phyloP scores from a whole-genome alignment of 1,139 yeast species.

The Magnusiomyces paraingens region DNA sequence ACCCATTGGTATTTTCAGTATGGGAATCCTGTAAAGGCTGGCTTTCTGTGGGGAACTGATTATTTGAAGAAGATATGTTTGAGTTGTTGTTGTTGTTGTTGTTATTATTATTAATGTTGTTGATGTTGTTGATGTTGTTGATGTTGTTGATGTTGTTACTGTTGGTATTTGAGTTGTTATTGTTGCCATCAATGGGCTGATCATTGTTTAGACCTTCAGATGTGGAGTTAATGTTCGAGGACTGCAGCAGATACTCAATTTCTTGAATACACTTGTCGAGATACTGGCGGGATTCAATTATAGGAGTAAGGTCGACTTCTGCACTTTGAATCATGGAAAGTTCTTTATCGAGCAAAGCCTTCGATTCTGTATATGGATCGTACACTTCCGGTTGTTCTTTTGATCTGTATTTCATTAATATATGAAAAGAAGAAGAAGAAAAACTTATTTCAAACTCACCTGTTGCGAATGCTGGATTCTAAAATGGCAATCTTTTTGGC shows the following conservation, averaged over 20 bases:
- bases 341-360: constrained; percentile 9
- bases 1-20: not conserved
- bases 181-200: constrained; percentile 4
- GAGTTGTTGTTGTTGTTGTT: constrained; percentile 1
- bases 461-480: constrained; percentile 18
- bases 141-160: not conserved
- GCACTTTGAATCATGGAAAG: constrained; percentile 9
- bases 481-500: constrained; percentile 27
- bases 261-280: constrained; percentile 34
- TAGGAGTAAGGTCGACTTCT: constrained; percentile 25
- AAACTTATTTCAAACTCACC: constrained; percentile 5
- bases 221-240: constrained; percentile 18
- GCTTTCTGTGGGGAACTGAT: not conserved
- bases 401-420: not conserved
- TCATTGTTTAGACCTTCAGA: not conserved
- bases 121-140: constrained; percentile 5
- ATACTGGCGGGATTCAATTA: constrained; percentile 30
- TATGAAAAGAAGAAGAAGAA: not conserved
- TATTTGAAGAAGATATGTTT: not conserved
- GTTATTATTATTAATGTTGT: constrained; percentile 14
- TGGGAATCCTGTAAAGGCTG: not conserved
- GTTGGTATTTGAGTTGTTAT: constrained; percentile 4
- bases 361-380: constrained; percentile 11
- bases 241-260: constrained; percentile 31
- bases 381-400: not conserved